phyloP scores from a whole-genome alignment of 306 rosid genomes.

The Casuarina glauca region DNA sequence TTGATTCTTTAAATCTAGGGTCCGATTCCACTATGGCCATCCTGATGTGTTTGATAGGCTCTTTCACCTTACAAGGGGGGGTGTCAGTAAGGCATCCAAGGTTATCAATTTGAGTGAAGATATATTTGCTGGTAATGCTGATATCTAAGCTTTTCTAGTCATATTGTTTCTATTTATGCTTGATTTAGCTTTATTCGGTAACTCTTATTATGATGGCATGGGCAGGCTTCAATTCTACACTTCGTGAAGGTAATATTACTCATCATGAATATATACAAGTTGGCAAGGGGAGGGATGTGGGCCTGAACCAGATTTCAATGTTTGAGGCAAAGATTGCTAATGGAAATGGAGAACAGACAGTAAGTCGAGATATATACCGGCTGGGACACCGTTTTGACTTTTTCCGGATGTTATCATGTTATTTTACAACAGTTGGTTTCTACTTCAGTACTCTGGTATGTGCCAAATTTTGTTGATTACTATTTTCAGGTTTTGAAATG shows the following conservation, averaged over 20 bases:
- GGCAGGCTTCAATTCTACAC: conserved; percentile 93
- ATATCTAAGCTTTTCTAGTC: conserved; percentile 3
- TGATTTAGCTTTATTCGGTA: conserved; percentile 10
- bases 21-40: conserved; percentile 99
- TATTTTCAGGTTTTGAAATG: conserved; percentile 6
- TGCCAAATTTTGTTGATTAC: not conserved
- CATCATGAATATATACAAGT: conserved; percentile 99
- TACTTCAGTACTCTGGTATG: conserved; percentile 91
- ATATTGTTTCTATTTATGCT: not conserved
- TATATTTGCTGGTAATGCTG: conserved; percentile 85
- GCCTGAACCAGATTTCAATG: conserved; percentile 98
- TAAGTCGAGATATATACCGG: conserved; percentile 93
- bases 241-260: conserved; percentile 97
- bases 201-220: conserved; percentile 11
- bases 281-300: conserved; percentile 98
- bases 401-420: conserved; percentile 92
- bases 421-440: conserved; percentile 95
- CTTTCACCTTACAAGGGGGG: conserved; percentile 96
- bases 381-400: conserved; percentile 99
- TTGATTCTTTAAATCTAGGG: conserved; percentile 51
- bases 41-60: conserved; percentile 97
- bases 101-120: conserved; percentile 98
- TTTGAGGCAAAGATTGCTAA: conserved; percentile 98
- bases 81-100: conserved; percentile 95
- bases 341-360: conserved; percentile 96